A percentile compares a stretch with the other conserved stretches of the same genome.
These are phyloP conservation scores for Letharia lupina DNA, from an alignment of 495 filamentous ascomycete species.

Conservation along the genomic window DNA sequence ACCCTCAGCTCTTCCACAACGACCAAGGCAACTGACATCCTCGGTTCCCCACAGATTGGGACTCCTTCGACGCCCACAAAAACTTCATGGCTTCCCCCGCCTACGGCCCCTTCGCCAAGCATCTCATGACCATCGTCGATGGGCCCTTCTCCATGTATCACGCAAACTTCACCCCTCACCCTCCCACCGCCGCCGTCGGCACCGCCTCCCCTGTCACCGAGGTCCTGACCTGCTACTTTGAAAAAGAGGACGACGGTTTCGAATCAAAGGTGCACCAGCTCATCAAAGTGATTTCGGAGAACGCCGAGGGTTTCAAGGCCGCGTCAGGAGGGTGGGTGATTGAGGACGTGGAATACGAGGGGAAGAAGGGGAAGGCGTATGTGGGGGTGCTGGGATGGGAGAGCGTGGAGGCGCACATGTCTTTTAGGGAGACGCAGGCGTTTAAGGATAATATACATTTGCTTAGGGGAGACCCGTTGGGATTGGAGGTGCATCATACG, in stretches of 20 bases:
- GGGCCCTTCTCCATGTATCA: slow-evolving; percentile 13
- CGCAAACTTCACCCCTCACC: slow-evolving; percentile 24
- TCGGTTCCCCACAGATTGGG: slow-evolving; percentile 22
- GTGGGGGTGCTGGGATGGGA: slow-evolving; percentile 46
- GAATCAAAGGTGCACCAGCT: slow-evolving; percentile 31
- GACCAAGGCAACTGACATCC: background rate
- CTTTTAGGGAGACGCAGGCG: slow-evolving; percentile 37
- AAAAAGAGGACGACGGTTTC: slow-evolving; percentile 20
- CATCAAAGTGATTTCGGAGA: slow-evolving; percentile 30
- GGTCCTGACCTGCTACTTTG: slow-evolving; percentile 17
- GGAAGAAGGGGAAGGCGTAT: slow-evolving; percentile 35
- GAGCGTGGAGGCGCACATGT: slow-evolving; percentile 43
- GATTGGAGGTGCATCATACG: slow-evolving; percentile 22
- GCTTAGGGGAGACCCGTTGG: slow-evolving; percentile 33
- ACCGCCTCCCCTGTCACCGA: slow-evolving; percentile 34
- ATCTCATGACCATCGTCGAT: slow-evolving; percentile 21
- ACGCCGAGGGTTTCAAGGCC: slow-evolving; percentile 23
- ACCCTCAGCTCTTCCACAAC: background rate
- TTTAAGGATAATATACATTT: slow-evolving; percentile 38
- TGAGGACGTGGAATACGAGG: slow-evolving; percentile 40
- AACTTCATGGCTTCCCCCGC: slow-evolving; percentile 17
- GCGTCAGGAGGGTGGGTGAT: slow-evolving; percentile 30
- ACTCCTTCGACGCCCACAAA: slow-evolving; percentile 20
- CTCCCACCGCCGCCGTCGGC: slow-evolving; percentile 25
- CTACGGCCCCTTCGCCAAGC: slow-evolving; percentile 23